These are phyloP conservation scores for Camellia sinensis DNA, from an alignment of 148 eudicot species.

Conservation along the genomic window DNA sequence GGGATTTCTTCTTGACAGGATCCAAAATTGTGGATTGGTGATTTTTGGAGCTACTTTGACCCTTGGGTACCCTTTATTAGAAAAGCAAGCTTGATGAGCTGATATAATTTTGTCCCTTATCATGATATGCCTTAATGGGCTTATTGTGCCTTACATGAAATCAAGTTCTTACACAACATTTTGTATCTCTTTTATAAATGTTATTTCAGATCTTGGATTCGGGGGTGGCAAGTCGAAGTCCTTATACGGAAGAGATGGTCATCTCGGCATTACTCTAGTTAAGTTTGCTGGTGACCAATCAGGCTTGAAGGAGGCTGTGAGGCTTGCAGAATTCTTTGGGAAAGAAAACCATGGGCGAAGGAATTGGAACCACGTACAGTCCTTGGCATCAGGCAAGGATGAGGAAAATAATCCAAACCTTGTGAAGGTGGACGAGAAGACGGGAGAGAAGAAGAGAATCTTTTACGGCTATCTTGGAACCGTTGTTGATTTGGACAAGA, in stretches of 20 bases:
- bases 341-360: conserved; percentile 72
- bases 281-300: conserved; percentile 69
- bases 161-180: not conserved
- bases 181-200: conserved; percentile 1
- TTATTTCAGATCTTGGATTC: conserved; percentile 69
- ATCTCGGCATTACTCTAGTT: conserved; percentile 62
- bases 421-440: conserved; percentile 56
- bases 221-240: conserved; percentile 76
- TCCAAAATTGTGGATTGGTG: not conserved
- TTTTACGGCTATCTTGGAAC: conserved; percentile 79
- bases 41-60: conserved; percentile 1
- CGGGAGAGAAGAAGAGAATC: conserved; percentile 71
- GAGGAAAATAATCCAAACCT: conserved; percentile 75
- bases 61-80: not conserved
- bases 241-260: conserved; percentile 75
- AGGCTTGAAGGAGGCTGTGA: conserved; percentile 77
- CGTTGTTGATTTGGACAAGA: conserved; percentile 65
- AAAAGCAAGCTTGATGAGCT: not conserved
- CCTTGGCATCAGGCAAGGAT: conserved; percentile 41
- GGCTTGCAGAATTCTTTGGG: conserved; percentile 65
- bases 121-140: not conserved
- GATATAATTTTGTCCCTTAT: not conserved
- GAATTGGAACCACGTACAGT: conserved; percentile 65
- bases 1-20: conserved; percentile 4
- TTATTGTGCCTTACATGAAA: not conserved